phyloP scores from a whole-genome alignment of 495 filamentous ascomycete genomes.

The Aspergillus kassunensis region DNA sequence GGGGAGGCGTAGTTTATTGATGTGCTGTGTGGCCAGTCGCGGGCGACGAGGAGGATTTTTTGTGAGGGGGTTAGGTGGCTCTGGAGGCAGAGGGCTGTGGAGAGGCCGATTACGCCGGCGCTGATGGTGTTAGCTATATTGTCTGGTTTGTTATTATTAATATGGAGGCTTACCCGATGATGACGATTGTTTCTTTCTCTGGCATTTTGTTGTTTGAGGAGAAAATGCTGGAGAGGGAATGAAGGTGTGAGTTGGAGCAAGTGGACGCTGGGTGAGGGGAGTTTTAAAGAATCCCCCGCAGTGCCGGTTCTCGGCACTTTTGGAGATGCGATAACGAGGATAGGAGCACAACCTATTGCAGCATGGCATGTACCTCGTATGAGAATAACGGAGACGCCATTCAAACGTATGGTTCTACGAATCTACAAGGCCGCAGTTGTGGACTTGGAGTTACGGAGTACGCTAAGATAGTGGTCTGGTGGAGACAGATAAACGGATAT shows the following conservation, averaged over 20 bases:
- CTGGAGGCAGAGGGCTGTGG: constrained; percentile 49
- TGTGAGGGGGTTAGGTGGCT: constrained; percentile 29
- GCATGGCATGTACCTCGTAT: background rate
- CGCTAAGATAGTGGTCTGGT: background rate
- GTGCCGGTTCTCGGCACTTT: background rate
- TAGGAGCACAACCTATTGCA: background rate
- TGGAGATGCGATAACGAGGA: background rate
- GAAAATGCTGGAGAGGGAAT: background rate
- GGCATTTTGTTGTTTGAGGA: constrained; percentile 16
- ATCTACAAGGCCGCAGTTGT: background rate
- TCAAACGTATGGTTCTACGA: background rate
- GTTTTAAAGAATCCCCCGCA: background rate
- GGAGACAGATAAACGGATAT: background rate
- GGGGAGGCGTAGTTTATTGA: constrained; percentile 62
- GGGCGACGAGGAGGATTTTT: constrained; percentile 51
- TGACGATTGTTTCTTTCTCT: constrained; percentile 36
- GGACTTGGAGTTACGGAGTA: background rate
- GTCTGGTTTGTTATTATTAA: background rate
- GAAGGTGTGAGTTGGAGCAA: background rate
- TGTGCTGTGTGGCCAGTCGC: constrained; percentile 49
- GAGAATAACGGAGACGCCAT: background rate
- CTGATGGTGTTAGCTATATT: background rate
- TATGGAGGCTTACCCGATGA: constrained; percentile 36
- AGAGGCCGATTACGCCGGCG: constrained; percentile 57
- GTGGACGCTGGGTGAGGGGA: background rate